Base-by-base conservation (phyloP, 2,329 filamentous ascomycete species). In the Leptosphaerulina australis region DNA sequence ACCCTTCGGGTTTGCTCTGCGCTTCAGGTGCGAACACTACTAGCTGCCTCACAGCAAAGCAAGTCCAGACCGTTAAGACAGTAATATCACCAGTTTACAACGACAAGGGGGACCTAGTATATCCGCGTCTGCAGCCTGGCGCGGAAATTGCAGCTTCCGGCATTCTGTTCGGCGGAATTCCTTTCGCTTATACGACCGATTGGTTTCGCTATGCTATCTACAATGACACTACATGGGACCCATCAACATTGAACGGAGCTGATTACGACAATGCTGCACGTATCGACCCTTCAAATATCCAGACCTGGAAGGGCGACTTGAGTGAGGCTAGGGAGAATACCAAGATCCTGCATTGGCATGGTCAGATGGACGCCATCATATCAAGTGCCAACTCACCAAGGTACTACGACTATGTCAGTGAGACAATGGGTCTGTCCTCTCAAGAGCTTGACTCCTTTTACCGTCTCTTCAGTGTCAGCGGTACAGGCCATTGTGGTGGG, bases 381-480 rank as follows among this genome's bases (percentile, higher is more conserved):
- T 69, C 73, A 11, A 74, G 70, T 11, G 72, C 74, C 10, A 79
- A 76, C 58, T 76, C 72, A 10, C 71, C 74, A 9, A 64, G 75
- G 10, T 81, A 81, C 71, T 81, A 81, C 64, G 68, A 79, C 36
- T 71, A 79, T 35, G 75, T 80, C 3, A 66, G 70, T 3, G n/a
- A 64, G 20, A 78, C 75, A 0, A 79, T 81, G 77, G 55, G 62
- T 3, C 58, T 71, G 0, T 53, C 65, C 0, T 39, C 63, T 1
- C 37, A 52, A 0, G 51, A 73, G 44, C 60, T 79, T 4, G 76
- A 79, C 47, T 59, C 66, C 0, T 79, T 78, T 51, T 77, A 80
- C 56, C 75, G 81, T 37, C 78, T 74, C 64, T 83, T 84, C 70
- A 74, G 74, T 24, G 78, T 78, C 63, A 78, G 64, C 49, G 82